These are phyloP conservation scores for Dalbergia cultrata DNA, from an alignment of 306 rosid species.

Conservation along the genomic window DNA sequence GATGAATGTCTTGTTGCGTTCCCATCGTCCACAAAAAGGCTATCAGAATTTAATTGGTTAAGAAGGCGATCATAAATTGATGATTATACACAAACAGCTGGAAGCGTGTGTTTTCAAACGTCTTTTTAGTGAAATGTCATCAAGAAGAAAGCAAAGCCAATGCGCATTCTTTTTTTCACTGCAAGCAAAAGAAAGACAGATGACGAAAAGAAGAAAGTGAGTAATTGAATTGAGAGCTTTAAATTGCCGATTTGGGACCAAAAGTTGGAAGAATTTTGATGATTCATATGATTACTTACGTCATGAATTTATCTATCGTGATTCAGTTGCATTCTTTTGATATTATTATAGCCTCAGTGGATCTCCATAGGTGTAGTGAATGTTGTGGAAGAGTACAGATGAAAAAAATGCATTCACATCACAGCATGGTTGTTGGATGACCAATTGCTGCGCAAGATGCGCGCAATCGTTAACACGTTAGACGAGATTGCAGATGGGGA, in stretches of 20 bases:
- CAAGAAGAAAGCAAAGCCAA: slow-evolving; percentile 9
- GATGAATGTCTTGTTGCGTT: background rate
- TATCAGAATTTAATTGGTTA: slow-evolving; percentile 19
- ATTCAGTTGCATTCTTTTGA: background rate
- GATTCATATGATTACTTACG: background rate
- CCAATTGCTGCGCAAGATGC: background rate
- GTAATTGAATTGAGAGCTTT: background rate
- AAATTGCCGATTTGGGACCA: background rate
- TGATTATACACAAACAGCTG: slow-evolving; percentile 6
- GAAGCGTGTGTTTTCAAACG: slow-evolving; percentile 23
- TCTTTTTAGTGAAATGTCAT: slow-evolving; percentile 41
- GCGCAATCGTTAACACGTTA: background rate
- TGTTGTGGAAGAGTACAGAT: background rate
- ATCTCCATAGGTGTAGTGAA: background rate
- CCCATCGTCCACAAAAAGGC: slow-evolving; percentile 38
- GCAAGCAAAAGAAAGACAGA: slow-evolving; percentile 13
- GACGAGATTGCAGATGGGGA: background rate
- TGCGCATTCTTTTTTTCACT: background rate
- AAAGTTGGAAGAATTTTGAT: background rate
- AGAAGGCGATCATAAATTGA: slow-evolving; percentile 14
- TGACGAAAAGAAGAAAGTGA: background rate
- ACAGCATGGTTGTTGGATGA: background rate
- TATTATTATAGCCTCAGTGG: background rate
- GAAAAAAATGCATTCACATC: background rate
- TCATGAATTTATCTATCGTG: background rate